Evolutionary conservation across 2,329 filamentous ascomycete species (phyloP).

Genomic region (Cytospora paraplurivora): DNA sequence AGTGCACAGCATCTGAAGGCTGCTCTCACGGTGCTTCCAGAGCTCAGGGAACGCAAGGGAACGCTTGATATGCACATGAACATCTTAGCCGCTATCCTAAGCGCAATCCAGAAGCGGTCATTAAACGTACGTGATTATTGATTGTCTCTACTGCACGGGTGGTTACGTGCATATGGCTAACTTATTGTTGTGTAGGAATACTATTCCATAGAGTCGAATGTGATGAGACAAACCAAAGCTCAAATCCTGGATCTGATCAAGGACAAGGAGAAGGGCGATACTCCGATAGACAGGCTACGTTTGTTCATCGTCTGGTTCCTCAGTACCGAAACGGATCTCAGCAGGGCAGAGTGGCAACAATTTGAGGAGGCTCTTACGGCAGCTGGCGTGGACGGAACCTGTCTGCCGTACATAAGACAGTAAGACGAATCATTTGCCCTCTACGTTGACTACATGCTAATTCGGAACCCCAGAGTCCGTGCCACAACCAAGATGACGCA

Average conservation of each 20-base stretch:
- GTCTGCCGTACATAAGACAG: conserved; percentile 85
- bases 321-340: conserved; percentile 88
- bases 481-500: conserved; percentile 98
- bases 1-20: conserved; percentile 95
- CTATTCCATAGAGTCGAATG: conserved; percentile 91
- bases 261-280: conserved; percentile 77
- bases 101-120: conserved; percentile 83
- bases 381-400: conserved; percentile 74
- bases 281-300: conserved; percentile 85
- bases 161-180: conserved; percentile 2
- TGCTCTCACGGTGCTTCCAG: conserved; percentile 88
- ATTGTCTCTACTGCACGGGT: background rate
- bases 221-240: conserved; percentile 85
- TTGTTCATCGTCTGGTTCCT: conserved; percentile 97
- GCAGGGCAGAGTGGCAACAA: conserved; percentile 76
- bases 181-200: conserved; percentile 58
- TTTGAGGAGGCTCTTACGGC: conserved; percentile 82
- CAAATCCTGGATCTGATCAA: conserved; percentile 88
- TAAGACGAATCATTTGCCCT: conserved; percentile 43
- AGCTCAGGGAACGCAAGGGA: conserved; percentile 90
- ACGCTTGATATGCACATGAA: conserved; percentile 98
- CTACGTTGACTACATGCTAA: conserved; percentile 33
- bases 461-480: conserved; percentile 64
- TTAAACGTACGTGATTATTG: conserved; percentile 57
- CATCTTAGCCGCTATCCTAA: conserved; percentile 65